A percentile compares a stretch with the other conserved stretches of the same genome.
Conservation (phyloP, 1,284 basidiomycete species). For the Anthracocystis walkeri region DNA sequence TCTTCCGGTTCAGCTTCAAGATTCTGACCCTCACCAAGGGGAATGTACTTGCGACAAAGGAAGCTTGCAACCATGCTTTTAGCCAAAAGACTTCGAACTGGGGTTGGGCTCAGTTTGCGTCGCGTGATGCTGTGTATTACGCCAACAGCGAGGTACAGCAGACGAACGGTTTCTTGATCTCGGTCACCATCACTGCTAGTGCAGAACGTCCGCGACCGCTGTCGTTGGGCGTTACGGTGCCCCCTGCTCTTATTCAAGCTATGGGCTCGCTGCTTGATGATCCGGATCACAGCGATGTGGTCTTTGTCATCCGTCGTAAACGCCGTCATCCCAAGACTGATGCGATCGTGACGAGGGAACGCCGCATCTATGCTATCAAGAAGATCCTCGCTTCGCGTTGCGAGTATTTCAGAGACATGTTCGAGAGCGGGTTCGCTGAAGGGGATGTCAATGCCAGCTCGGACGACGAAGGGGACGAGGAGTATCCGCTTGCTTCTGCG, state of each 20-base stretch:
- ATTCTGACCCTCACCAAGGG: constrained; percentile 75
- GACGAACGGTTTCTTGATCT: constrained; percentile 78
- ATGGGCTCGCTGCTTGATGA: constrained; percentile 82
- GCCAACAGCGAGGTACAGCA: constrained; percentile 74
- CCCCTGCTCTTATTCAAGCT: constrained; percentile 76
- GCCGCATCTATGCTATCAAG: constrained; percentile 69
- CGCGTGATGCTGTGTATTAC: constrained; percentile 80
- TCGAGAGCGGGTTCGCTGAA: constrained; percentile 64
- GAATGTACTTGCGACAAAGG: constrained; percentile 69
- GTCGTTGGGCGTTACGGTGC: constrained; percentile 74
- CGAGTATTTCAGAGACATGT: constrained; percentile 69
- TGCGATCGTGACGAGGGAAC: constrained; percentile 46
- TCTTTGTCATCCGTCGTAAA: constrained; percentile 53
- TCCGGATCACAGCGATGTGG: constrained; percentile 75
- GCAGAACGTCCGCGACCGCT: constrained; percentile 74
- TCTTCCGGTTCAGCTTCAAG: constrained; percentile 86
- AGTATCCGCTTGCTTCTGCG: not conserved
- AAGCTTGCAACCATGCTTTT: constrained; percentile 85
- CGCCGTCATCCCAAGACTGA: constrained; percentile 33
- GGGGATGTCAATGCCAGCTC: constrained; percentile 59
- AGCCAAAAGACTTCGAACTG: constrained; percentile 77
- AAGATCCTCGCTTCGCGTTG: constrained; percentile 69
- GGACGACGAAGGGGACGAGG: constrained; percentile 48
- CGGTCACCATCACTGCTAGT: constrained; percentile 81
- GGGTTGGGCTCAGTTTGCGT: constrained; percentile 77